Evolutionary conservation across 2,329 filamentous ascomycete species (phyloP), one percentile per base, ranked within the genome.

Genomic region (Rosellinia necatrix): DNA sequence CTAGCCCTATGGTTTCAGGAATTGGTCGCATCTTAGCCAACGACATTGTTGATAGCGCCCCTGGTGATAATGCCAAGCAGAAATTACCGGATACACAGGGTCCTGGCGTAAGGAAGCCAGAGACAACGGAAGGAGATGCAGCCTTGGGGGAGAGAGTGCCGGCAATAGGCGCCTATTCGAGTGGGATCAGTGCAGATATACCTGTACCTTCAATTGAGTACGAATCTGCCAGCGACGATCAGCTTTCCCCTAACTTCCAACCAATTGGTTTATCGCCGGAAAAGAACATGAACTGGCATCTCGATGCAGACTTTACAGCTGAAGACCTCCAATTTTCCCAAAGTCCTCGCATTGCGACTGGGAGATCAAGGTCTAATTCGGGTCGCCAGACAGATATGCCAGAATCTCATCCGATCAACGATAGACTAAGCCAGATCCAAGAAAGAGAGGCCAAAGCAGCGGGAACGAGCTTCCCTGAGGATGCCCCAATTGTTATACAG

Each of bases 301-400:
- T 83, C 6, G 82, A 85, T 29, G 76, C 78, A 4, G 82, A 85
- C 51, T 84, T 85, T 60, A 84, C 82, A 0, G 81, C 77, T 9
- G 75, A 77, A 37, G 81, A 84, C 55, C 56, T 84, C 34, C 81
- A 84, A 54, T 66, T 81, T 29, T 85, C 82, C 0, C 74, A 80
- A 59, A 85, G 81, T 58, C 82, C 82, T n/a, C 77, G 79, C 27
- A 75, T 84, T 48, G 72, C 68, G 24, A 69, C 76, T 19, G 69
- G 63, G 68, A 75, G 64, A 42, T 59, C 53, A 12, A 58, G 22
- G 25, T 34, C 60, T 46, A 15, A 58, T 21, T 43, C 41, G 35
- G 53, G 6, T 15, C 40, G 48, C 17, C 22, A 49, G 40, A 54
- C 49, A 27, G 35, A 59, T 37, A 59, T 52, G 6, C 49, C 63